These are phyloP conservation scores for Fusarium verticillioides DNA, from an alignment of 2,329 filamentous ascomycete genomes.

Conservation along the genomic window DNA sequence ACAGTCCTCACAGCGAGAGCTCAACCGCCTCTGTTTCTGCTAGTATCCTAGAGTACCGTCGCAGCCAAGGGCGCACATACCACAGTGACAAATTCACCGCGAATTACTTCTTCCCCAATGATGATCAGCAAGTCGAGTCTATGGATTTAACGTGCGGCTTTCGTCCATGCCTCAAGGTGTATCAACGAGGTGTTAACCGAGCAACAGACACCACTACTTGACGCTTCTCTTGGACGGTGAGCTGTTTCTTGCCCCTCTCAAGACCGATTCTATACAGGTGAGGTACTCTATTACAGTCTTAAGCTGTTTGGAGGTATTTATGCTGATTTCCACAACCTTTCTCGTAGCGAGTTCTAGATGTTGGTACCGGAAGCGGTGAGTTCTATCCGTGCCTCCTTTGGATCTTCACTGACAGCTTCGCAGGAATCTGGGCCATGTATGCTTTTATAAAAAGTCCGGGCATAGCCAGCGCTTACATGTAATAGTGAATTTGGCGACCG, in stretches of 20 bases:
- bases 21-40: conserved; percentile 1
- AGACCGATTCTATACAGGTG: background rate
- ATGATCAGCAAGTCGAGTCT: background rate
- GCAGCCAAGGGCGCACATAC: background rate
- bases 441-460: no score
- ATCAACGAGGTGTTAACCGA: fast-evolving
- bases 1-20: background rate
- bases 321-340: fast-evolving
- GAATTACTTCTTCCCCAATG: background rate
- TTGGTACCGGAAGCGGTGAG: conserved; percentile 1
- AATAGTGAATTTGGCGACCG: background rate
- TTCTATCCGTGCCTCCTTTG: fast-evolving
- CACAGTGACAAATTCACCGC: conserved; percentile 4
- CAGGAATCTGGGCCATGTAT: background rate
- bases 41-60: background rate
- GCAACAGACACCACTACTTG: background rate
- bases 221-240: background rate
- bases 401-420: fast-evolving
- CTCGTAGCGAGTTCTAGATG: background rate
- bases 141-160: background rate
- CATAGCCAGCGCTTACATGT: fast-evolving
- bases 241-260: background rate
- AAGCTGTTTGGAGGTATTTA: fast-evolving
- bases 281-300: fast-evolving
- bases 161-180: fast-evolving